Percentiles rank a stretch among this genome's conserved stretches.
phyloP scores from a whole-genome alignment of 495 filamentous ascomycete genomes.

The Talaromyces wortmannii region DNA sequence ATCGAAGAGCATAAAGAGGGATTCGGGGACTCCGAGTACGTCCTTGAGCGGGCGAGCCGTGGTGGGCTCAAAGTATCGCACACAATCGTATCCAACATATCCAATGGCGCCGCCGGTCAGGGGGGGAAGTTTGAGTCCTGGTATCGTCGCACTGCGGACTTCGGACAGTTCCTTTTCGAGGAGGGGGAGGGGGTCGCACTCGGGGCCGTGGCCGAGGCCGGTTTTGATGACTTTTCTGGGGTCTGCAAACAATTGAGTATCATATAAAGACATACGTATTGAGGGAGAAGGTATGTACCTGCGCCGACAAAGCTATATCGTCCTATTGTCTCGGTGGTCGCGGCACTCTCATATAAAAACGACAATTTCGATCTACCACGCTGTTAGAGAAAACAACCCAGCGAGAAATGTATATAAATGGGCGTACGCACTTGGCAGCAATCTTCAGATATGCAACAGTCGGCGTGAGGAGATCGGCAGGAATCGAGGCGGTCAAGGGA shows the following conservation, averaged over 20 bases:
- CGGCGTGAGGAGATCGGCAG: conserved; percentile 87
- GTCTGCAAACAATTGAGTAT: conserved; percentile 30
- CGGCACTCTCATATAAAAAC: conserved; percentile 92
- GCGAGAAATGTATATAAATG: conserved; percentile 11
- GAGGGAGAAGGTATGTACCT: conserved; percentile 37
- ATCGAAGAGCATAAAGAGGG: conserved; percentile 95
- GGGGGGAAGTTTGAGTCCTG: conserved; percentile 72
- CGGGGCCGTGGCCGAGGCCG: conserved; percentile 77
- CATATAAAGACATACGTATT: conserved; percentile 2
- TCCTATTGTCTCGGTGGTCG: conserved; percentile 83
- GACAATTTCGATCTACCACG: conserved; percentile 35
- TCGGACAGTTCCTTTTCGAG: conserved; percentile 74
- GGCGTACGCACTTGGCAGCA: conserved; percentile 54
- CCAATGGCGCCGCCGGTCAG: conserved; percentile 89
- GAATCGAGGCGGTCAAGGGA: conserved; percentile 76
- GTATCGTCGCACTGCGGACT: conserved; percentile 71
- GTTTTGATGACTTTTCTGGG: conserved; percentile 83
- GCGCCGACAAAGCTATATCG: conserved; percentile 93
- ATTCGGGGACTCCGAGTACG: conserved; percentile 80
- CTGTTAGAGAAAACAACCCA: neutral
- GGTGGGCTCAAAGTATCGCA: conserved; percentile 94
- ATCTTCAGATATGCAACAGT: conserved; percentile 88
- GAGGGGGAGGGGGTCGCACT: conserved; percentile 71
- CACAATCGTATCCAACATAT: conserved; percentile 95
- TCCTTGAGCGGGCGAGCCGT: conserved; percentile 83